These are phyloP conservation scores for Gossypium arboreum DNA, from an alignment of 345 rosid genomes.

Conservation along the genomic window DNA sequence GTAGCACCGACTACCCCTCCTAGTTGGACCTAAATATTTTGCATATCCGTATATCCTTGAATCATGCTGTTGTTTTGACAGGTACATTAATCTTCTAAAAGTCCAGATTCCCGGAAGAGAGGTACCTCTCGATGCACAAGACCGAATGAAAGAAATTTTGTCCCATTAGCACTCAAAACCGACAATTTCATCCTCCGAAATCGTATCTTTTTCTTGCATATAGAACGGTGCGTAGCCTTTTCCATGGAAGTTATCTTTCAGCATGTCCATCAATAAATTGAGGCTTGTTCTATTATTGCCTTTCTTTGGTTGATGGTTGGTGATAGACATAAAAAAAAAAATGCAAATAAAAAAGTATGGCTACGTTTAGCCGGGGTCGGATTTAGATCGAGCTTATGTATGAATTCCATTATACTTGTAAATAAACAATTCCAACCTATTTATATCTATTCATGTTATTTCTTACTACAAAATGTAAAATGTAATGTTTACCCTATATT, in stretches of 20 bases:
- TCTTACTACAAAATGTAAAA: no score
- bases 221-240: background rate
- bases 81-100: constrained; percentile 74
- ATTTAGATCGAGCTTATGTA: background rate
- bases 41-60: background rate
- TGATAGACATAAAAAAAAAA: no score
- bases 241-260: background rate
- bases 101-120: constrained; percentile 89
- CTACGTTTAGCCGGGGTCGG: background rate
- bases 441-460: no score
- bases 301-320: no score
- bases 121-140: constrained; percentile 69
- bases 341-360: background rate
- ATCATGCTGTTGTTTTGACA: constrained; percentile 25
- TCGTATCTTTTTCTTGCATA: no score
- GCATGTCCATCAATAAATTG: no score
- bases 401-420: background rate
- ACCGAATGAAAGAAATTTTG: constrained; percentile 59
- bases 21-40: background rate
- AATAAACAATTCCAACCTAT: background rate
- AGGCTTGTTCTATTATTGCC: background rate
- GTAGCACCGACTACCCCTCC: constrained; percentile 21
- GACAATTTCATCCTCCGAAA: background rate
- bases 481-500: no score
- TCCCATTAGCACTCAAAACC: constrained; percentile 32